phyloP scores from a whole-genome alignment of 2,329 filamentous ascomycete species.

The Apiospora sp. region DNA sequence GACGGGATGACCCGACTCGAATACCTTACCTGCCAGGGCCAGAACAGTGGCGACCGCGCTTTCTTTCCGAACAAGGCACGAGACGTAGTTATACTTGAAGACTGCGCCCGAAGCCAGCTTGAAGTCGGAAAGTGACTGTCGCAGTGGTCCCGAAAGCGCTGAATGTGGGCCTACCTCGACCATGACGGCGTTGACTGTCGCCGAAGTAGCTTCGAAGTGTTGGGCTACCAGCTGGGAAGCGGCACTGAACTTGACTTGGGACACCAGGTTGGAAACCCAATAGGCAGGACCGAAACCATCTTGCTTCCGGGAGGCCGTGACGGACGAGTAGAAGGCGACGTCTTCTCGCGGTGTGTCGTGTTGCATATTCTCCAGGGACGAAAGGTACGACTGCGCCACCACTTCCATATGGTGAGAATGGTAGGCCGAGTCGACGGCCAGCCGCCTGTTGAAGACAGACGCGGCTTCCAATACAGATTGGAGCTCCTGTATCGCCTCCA shows the following conservation, averaged over 20 bases:
- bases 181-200: neutral
- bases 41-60: conserved; percentile 34
- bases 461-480: neutral
- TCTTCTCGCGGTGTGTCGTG: neutral
- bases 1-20: conserved; percentile 26
- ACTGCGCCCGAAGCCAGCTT: neutral
- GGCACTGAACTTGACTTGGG: neutral
- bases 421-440: conserved; percentile 37
- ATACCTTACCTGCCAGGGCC: conserved; percentile 41
- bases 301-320: conserved; percentile 26
- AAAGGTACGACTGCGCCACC: conserved; percentile 35
- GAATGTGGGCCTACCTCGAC: conserved; percentile 5
- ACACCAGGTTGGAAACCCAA: conserved; percentile 29
- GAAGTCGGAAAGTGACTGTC: neutral
- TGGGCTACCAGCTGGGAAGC: neutral
- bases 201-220: neutral
- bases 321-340: conserved; percentile 4
- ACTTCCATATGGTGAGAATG: conserved; percentile 38
- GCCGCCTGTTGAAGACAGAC: conserved; percentile 35
- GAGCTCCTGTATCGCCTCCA: conserved; percentile 31
- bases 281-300: conserved; percentile 34
- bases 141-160: conserved; percentile 17
- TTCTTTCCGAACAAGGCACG: neutral
- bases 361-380: neutral
- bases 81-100: conserved; percentile 1